Conservation (phyloP, 768 basidiomycete species). For the Cystobasidium onofrii region DNA sequence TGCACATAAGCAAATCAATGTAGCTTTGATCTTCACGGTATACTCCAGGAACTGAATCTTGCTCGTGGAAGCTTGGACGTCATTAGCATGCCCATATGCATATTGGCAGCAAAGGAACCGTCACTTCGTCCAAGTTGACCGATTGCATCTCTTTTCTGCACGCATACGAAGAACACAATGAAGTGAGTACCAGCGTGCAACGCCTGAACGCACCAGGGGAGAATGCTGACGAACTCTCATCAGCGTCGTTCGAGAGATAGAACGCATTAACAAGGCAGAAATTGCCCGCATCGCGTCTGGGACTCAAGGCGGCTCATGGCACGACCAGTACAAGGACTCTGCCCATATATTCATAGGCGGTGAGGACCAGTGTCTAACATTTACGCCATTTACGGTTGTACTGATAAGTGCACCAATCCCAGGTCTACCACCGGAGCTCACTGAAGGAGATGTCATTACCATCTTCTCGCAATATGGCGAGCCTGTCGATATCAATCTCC, state of each 20-base stretch:
- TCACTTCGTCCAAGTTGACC: too few relatives aligned
- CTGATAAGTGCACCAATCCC: neutral
- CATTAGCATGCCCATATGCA: too few relatives aligned
- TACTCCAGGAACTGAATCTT: too few relatives aligned
- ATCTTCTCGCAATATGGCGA: slow-evolving; percentile 88
- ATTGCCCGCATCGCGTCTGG: slow-evolving; percentile 8
- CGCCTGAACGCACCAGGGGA: too few relatives aligned
- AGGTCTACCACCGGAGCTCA: slow-evolving; percentile 70
- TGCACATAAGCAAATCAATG: too few relatives aligned
- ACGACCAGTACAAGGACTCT: slow-evolving; percentile 55
- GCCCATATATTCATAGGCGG: slow-evolving; percentile 89
- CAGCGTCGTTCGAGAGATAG: slow-evolving; percentile 23
- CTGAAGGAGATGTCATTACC: slow-evolving; percentile 93
- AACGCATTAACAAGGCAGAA: slow-evolving; percentile 27
- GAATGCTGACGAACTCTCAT: too few relatives aligned
- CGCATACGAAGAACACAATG: neutral
- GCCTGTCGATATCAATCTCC: slow-evolving; percentile 84
- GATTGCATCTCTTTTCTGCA: too few relatives aligned
- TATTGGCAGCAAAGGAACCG: too few relatives aligned
- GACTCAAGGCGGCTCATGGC: slow-evolving; percentile 7
- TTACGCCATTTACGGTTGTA: neutral
- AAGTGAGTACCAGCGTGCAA: too few relatives aligned
- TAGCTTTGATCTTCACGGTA: too few relatives aligned
- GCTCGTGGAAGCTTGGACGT: too few relatives aligned
- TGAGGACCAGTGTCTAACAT: neutral